Base-by-base conservation (phyloP, 805 yeast genomes). In the Pichia thaimueangensis region DNA sequence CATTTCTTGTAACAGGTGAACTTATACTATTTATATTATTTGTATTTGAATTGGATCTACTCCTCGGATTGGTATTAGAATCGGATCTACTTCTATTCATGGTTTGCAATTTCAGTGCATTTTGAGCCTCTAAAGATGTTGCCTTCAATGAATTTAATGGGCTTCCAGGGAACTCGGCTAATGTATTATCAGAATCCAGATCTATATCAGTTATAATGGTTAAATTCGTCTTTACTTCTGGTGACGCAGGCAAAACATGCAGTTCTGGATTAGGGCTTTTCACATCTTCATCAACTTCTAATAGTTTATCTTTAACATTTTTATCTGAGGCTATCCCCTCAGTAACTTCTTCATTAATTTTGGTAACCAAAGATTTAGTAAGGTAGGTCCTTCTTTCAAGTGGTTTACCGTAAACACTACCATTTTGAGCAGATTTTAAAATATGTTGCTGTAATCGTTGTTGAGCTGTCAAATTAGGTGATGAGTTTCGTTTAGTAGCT, bases 361-460 rank as follows among this genome's bases (percentile, higher is more conserved):
- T 19, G 23, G 37, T 41, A 15, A 19, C 12, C n/a, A n/a, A n/a
- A 2, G 42, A 30, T 24, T 51, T 25, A 20, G 50, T 23, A 35
- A 21, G 17, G 13, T 25, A 17, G 6, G 15, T 54, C n/a, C 58
- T 57, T 32, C 47, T 51, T 21, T 54, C 58, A 13, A 59, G 19
- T 4, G 55, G 49, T 43, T 56, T 60, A 3, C 60, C 52, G 24
- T 52, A 51, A 25, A 63, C 45, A 24, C 55, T 54, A 5, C 69
- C 69, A 39, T 45, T 57, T 34, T 55, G 56, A 4, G 59, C 43
- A 6, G 66, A 58, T 45, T 50, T 55, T 34, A 55, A 19, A 17
- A 64, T 64, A 38, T 62, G 67, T 42, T 56, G 60, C 35, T 64
- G 68, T 19, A 64, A 45, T 39, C 68, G 51, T 41, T 63, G 66